phyloP scores from a whole-genome alignment of 1,284 basidiomycete genomes.

The Microbotryum violaceum region DNA sequence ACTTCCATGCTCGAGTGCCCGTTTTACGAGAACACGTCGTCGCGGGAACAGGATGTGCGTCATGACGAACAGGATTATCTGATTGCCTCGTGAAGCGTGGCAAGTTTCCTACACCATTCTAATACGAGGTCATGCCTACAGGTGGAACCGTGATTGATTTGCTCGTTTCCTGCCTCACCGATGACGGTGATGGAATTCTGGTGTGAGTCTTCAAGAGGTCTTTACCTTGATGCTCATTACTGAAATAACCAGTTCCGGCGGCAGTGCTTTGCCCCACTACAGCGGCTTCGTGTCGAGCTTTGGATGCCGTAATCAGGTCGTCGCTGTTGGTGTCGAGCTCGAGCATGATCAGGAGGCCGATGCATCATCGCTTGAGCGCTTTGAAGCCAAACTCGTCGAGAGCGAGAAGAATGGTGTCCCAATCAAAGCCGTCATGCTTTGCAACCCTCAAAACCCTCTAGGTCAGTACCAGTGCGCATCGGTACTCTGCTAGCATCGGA shows the following conservation, averaged over 20 bases:
- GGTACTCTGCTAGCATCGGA: no score
- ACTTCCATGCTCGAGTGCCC: slow-evolving; percentile 25
- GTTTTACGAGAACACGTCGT: slow-evolving; percentile 36
- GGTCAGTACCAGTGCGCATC: slow-evolving; percentile 29
- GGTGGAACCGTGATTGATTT: slow-evolving; percentile 40
- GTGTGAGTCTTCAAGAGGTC: background rate
- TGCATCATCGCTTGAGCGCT: slow-evolving; percentile 11
- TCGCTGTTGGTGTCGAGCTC: slow-evolving; percentile 38
- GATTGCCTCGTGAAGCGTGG: no score
- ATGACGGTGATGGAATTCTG: slow-evolving; percentile 43
- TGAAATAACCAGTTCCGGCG: background rate
- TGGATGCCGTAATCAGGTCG: slow-evolving; percentile 31
- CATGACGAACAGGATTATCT: no score
- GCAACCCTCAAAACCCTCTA: slow-evolving; percentile 46
- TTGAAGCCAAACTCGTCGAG: slow-evolving; percentile 10
- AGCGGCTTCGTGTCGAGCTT: slow-evolving; percentile 37
- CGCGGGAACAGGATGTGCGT: slow-evolving; percentile 30
- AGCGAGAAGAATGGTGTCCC: slow-evolving; percentile 15
- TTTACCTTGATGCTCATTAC: slow-evolving; percentile 33
- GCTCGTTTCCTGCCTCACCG: slow-evolving; percentile 42
- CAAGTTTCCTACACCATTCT: no score
- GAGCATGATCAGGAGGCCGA: slow-evolving; percentile 16
- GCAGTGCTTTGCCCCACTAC: background rate
- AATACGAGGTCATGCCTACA: no score
- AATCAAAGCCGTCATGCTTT: slow-evolving; percentile 38